A percentile compares a stretch with the other conserved stretches of the same genome.
Evolutionary conservation across 163 green algal species (phyloP).

Genomic region (Chlamydomonas reinhardtii): DNA sequence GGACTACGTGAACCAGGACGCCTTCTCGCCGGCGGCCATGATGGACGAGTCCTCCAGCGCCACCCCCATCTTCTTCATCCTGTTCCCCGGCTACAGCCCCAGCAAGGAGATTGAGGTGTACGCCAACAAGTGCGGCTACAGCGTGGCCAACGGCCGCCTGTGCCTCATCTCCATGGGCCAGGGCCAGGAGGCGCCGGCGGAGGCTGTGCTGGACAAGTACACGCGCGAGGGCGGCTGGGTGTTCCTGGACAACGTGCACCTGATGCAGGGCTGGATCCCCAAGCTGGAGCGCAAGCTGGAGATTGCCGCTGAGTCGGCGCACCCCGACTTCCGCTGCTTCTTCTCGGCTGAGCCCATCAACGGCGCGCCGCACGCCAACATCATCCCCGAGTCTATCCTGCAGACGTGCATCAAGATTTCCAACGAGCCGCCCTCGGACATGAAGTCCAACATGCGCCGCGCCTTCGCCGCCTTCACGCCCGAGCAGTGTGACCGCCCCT

Average conservation of each 20-base stretch:
- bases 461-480: conserved; percentile 82
- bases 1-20: conserved; percentile 71
- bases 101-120: conserved; percentile 89
- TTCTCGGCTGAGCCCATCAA: conserved; percentile 92
- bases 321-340: conserved; percentile 93
- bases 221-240: conserved; percentile 91
- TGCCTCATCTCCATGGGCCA: conserved; percentile 91
- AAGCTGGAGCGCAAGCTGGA: conserved; percentile 91
- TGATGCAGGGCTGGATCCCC: conserved; percentile 91
- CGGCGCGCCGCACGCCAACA: conserved; percentile 86
- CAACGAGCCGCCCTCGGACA: conserved; percentile 91
- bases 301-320: conserved; percentile 83
- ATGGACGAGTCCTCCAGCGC: conserved; percentile 78
- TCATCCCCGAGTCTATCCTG: conserved; percentile 91
- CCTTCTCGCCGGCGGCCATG: conserved; percentile 78
- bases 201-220: conserved; percentile 89
- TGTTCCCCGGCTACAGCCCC: conserved; percentile 92
- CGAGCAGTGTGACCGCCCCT: conserved; percentile 76
- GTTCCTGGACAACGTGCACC: conserved; percentile 94
- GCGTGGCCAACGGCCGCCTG: conserved; percentile 80
- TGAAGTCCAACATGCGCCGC: conserved; percentile 92
- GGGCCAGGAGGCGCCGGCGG: conserved; percentile 87
- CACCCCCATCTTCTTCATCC: conserved; percentile 93
- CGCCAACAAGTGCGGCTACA: conserved; percentile 79
- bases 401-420: conserved; percentile 90